Conservation (phyloP, 2,329 filamentous ascomycete species). For the Colletotrichum spinosum region DNA sequence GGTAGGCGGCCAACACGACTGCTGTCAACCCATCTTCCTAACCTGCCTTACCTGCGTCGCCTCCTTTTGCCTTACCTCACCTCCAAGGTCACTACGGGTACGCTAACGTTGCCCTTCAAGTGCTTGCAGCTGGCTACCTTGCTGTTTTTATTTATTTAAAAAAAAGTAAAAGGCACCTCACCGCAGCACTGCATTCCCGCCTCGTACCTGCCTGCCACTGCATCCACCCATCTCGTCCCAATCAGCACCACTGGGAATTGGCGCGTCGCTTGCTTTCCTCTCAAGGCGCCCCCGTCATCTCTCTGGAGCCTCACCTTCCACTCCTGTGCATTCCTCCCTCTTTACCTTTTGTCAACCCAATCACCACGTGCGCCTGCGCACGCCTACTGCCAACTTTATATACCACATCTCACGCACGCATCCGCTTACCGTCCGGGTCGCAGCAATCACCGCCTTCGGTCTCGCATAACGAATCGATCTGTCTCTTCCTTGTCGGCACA, state of each 20-base stretch:
- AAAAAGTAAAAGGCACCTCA: not conserved
- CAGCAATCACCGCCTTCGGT: not conserved
- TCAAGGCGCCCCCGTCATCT: constrained; percentile 18
- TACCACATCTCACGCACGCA: no score
- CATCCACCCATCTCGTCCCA: not conserved
- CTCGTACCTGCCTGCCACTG: constrained; percentile 32
- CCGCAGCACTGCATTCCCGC: constrained; percentile 36
- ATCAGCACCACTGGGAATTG: no score
- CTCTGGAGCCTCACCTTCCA: constrained; percentile 20
- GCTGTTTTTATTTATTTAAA: no score
- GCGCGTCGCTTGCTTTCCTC: constrained; percentile 14
- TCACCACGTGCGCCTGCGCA: constrained; percentile 16
- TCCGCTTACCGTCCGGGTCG: no score
- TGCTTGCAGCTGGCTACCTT: no score
- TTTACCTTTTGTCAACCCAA: not conserved
- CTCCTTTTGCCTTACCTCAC: no score
- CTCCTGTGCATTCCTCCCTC: constrained; percentile 1
- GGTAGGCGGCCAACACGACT: constrained; percentile 22
- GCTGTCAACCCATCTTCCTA: no score
- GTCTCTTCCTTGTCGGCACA: no score
- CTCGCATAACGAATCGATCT: no score
- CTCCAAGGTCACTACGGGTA: no score
- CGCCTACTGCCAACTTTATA: not conserved
- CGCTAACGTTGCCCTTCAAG: no score
- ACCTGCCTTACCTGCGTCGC: not conserved